Evolutionary conservation across 129 eudicot species (phyloP).

Genomic region (Daucus carota): DH1_v3.0 NC_030383.2:5708001-5708500

Average conservation of each 20-base stretch:
- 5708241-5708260: constrained; percentile 34
- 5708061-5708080: not conserved
- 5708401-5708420: constrained; percentile 49
- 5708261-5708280: constrained; percentile 32
- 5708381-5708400: constrained; percentile 57
- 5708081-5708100: constrained; percentile 11
- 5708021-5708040: not conserved
- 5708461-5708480: too few relatives aligned
- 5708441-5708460: constrained; percentile 15
- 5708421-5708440: constrained; percentile 35
- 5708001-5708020: not conserved
- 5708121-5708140: constrained; percentile 17
- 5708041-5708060: not conserved
- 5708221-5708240: constrained; percentile 27
- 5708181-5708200: constrained; percentile 23
- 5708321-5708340: constrained; percentile 17
- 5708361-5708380: constrained; percentile 75
- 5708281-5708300: constrained; percentile 33
- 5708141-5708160: constrained; percentile 46
- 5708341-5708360: constrained; percentile 35
- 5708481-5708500: too few relatives aligned
- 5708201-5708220: constrained; percentile 21
- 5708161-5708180: constrained; percentile 33
- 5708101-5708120: not conserved
- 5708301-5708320: constrained; percentile 25